Evolutionary conservation across 768 basidiomycete genomes (phyloP).

Genomic region (Podaxis sp.): DNA sequence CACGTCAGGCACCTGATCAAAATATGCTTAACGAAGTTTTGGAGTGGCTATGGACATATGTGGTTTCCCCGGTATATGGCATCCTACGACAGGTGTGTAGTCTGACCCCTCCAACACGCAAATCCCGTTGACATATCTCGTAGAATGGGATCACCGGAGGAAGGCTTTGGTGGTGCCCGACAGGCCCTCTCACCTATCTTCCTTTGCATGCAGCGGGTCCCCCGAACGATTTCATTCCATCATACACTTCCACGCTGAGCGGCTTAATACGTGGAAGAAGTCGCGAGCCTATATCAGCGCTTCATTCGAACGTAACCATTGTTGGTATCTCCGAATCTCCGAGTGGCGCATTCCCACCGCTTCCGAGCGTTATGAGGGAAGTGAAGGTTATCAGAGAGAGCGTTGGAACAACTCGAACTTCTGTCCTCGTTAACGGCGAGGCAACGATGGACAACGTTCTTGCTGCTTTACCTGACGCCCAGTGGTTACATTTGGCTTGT

Average conservation of each 20-base stretch:
- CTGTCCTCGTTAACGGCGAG: neutral
- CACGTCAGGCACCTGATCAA: neutral
- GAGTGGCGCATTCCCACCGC: neutral
- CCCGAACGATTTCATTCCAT: too few species aligned
- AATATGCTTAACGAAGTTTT: neutral
- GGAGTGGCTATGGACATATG: neutral
- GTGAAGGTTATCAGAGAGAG: neutral
- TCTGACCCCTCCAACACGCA: neutral
- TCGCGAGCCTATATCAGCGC: too few species aligned
- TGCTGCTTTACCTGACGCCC: neutral
- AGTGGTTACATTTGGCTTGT: neutral
- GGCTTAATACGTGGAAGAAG: too few species aligned
- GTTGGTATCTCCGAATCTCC: neutral
- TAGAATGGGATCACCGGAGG: neutral
- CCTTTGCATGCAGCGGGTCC: too few species aligned
- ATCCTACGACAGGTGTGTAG: neutral
- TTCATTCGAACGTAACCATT: too few species aligned
- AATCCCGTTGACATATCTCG: neutral
- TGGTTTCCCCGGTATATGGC: neutral
- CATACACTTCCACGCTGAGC: too few species aligned
- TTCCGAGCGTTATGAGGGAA: neutral
- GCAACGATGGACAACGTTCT: neutral
- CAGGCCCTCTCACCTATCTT: neutral
- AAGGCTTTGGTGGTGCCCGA: neutral
- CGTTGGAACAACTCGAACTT: neutral